Base-by-base conservation (phyloP, 2,329 filamentous ascomycete genomes). In the Cladosporium colombiae region DNA sequence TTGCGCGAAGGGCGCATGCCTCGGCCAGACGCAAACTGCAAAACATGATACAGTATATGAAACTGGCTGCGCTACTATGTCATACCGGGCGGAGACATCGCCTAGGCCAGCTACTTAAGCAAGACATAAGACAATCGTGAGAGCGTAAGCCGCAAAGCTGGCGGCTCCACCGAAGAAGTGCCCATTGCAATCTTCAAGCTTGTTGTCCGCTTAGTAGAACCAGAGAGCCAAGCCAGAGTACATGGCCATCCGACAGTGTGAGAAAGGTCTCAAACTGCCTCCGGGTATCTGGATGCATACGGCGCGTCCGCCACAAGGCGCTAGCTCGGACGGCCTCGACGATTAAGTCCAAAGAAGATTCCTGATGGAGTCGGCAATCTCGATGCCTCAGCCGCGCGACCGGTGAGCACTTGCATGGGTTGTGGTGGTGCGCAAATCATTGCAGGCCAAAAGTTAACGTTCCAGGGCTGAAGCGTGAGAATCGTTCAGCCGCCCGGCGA, bases 401-500 rank as follows among this genome's bases (percentile, higher is more conserved):
- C 56, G 56, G 56, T 46, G 56, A 59, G 56, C 16, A 46, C 23
- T 18, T 59, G 56, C 37, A 40, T 46, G n/a, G 21, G 33, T 1
- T 25, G 37, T 31, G 25, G 56, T 35, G 33, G 31, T 56, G 53
- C 31, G 55, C 29, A 23, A 31, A 40, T 25, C 55, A 5, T 21
- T 29, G 52, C 52, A 33, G 33, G 52, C 29, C 40, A 31, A 55
- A 55, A 55, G 52, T 55, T 55, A 33, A 55, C 18, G 31, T 33
- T 11, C 52, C 23, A 59, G 56, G 55, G 56, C 56, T 59, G 37
- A 59, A 40, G 23, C 56, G 56, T 44, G 16, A 46, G 37, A 14
- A 44, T 21, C 27, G 21, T 59, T 59, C 56, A 59, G 56, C 56
- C 56, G 56, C 33, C 21, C 56, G 56, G 56, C 56, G 35, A 59